Base-by-base conservation (phyloP, 345 rosid species). In the Jatropha curcas region DNA sequence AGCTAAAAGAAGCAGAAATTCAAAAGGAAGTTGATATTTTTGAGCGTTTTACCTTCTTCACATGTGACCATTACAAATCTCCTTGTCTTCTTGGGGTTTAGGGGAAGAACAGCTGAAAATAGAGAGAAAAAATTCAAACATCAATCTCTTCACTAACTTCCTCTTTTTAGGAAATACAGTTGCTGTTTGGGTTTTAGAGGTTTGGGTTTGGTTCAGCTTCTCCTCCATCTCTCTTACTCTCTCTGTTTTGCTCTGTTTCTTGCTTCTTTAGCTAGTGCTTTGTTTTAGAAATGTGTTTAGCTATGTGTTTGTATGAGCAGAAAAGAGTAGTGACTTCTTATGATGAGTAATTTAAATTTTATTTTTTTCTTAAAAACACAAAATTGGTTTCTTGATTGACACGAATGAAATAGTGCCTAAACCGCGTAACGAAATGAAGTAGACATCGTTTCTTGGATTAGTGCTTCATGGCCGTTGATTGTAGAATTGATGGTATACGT, bases 91-190 rank as follows among this genome's bases (percentile, higher is more conserved):
- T 17, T 65, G 35, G 68, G 37, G 35, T 65, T 43, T 24, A 43
- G 68, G n/a, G n/a, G n/a, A n/a, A n/a, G n/a, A n/a, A n/a, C n/a
- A 19, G 39, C 34, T 7, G 10, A 3, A 13, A 16, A 22, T 27
- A 45, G 71, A 74, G 20, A 28, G 33, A 10, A 67, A 13, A 35
- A 1, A 28, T 16, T 66, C 17, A 25, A 74, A 25, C 22, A 74
- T 67, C 72, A 56, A 12, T 0, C 14, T 70, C 43, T 39, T 70
- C 24, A 70, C 73, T 57, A 8, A 39, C 62, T 34, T 70, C 53
- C 64, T 57, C n/a, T 2, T 39, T 39, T 10, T 39, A 0, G 63
- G 72, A 28, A 69, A 22, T 2, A 70, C 33, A 27, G 39, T 58
- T 37, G 17, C 65, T 12, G 27, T 10, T 27, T 41, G 27, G 11